Conservation (phyloP, 176 grass and related monocot species). For the Melocanna baccifera region DNA sequence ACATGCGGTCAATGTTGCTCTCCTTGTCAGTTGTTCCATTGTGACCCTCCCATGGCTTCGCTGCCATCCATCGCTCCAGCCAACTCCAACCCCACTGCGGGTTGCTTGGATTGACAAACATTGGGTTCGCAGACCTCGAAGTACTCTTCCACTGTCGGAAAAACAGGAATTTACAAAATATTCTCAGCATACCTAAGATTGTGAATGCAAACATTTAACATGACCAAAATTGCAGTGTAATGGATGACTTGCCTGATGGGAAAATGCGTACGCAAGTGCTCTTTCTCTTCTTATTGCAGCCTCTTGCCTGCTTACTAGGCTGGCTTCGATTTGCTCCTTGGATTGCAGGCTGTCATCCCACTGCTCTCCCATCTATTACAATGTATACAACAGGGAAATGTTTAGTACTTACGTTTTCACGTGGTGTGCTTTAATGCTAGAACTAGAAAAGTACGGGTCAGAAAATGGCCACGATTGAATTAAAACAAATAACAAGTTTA, state of each 20-base stretch:
- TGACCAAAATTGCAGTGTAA: background rate
- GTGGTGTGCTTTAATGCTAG: background rate
- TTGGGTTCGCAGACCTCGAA: conserved; percentile 53
- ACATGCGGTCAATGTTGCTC: conserved; percentile 29
- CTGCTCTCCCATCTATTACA: conserved; percentile 57
- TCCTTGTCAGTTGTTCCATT: conserved; percentile 39
- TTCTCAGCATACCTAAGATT: background rate
- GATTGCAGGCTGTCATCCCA: conserved; percentile 73
- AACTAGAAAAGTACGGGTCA: background rate
- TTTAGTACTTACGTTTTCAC: background rate
- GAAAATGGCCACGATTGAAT: background rate
- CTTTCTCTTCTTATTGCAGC: conserved; percentile 68
- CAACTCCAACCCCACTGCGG: conserved; percentile 80
- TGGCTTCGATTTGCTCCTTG: conserved; percentile 61
- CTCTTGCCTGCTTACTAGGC: conserved; percentile 64
- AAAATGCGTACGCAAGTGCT: conserved; percentile 66
- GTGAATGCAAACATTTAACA: background rate
- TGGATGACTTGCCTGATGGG: conserved; percentile 56
- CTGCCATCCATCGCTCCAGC: conserved; percentile 77
- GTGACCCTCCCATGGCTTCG: conserved; percentile 49
- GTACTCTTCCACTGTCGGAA: conserved; percentile 54
- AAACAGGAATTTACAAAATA: conserved; percentile 5
- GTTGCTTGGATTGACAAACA: conserved; percentile 69
- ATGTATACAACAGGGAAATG: background rate
- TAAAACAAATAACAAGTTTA: background rate